These are phyloP conservation scores for Russula brevipes DNA, from an alignment of 768 basidiomycete genomes.

Conservation along the genomic window DNA sequence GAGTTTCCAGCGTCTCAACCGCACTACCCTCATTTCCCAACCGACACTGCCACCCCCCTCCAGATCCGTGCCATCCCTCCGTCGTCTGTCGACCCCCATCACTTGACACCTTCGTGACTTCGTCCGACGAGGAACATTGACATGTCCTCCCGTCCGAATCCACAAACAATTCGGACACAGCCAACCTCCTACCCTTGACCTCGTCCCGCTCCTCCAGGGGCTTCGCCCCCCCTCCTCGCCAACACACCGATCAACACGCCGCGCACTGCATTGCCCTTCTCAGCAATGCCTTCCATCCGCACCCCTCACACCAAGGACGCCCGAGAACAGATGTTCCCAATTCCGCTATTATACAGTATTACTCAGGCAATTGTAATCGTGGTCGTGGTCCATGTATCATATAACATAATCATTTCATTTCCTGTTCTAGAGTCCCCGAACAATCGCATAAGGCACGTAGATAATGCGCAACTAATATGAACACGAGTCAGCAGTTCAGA, in stretches of 20 bases:
- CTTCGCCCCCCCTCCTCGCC: slow-evolving; percentile 43
- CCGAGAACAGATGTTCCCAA: slow-evolving; percentile 23
- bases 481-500: no score
- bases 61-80: slow-evolving; percentile 16
- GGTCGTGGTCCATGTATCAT: slow-evolving; percentile 22
- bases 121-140: slow-evolving; percentile 43
- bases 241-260: slow-evolving; percentile 23
- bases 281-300: slow-evolving; percentile 1
- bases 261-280: slow-evolving; percentile 17
- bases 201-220: slow-evolving; percentile 46
- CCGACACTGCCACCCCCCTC: slow-evolving; percentile 3
- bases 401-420: no score
- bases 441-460: no score
- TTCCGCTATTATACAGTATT: no score
- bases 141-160: slow-evolving; percentile 34
- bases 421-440: no score
- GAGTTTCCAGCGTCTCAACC: slow-evolving; percentile 18
- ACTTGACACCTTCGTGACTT: slow-evolving; percentile 24
- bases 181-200: slow-evolving; percentile 26
- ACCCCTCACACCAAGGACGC: slow-evolving; percentile 26
- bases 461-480: no score
- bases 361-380: no score
- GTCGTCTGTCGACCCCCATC: slow-evolving; percentile 25
- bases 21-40: neutral
- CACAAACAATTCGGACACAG: slow-evolving; percentile 24